Percentiles rank a stretch among this genome's conserved stretches.
phyloP scores from a whole-genome alignment of 768 basidiomycete species.

The Lentinula edodes region DNA sequence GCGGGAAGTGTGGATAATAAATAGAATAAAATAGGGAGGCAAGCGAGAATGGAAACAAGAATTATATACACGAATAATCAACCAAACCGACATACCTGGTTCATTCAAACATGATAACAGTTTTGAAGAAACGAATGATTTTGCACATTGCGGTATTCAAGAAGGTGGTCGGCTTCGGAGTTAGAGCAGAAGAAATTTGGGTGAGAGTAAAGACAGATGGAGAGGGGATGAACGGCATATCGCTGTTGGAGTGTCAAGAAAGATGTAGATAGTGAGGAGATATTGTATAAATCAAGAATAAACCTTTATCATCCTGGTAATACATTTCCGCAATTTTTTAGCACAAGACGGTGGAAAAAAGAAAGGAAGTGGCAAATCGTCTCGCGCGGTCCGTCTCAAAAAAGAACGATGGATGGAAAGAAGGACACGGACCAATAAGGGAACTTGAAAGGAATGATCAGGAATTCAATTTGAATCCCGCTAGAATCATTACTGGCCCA shows the following conservation, averaged over 20 bases:
- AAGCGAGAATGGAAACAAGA: not conserved
- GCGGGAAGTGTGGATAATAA: not conserved
- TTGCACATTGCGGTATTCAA: not conserved
- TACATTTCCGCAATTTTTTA: not conserved
- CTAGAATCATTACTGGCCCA: not conserved
- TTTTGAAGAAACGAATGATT: not conserved
- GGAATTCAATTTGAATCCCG: not conserved
- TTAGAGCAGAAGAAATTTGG: not conserved
- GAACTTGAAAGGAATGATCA: not conserved
- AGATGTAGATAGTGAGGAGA: not conserved
- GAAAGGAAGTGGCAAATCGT: not conserved
- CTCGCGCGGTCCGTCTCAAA: not conserved
- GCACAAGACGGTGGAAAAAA: not conserved
- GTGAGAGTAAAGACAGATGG: not conserved
- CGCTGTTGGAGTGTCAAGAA: not conserved
- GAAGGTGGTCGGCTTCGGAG: not conserved
- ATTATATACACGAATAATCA: not conserved
- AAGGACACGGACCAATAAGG: not conserved
- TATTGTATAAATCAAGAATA: not conserved
- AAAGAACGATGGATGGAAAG: not conserved
- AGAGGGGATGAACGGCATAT: not conserved
- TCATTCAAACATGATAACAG: not conserved
- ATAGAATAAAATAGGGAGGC: not conserved
- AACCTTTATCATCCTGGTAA: not conserved
- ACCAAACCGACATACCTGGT: not conserved